These are phyloP conservation scores for Aspergillus indologenus DNA, from an alignment of 495 filamentous ascomycete species.

Conservation along the genomic window DNA sequence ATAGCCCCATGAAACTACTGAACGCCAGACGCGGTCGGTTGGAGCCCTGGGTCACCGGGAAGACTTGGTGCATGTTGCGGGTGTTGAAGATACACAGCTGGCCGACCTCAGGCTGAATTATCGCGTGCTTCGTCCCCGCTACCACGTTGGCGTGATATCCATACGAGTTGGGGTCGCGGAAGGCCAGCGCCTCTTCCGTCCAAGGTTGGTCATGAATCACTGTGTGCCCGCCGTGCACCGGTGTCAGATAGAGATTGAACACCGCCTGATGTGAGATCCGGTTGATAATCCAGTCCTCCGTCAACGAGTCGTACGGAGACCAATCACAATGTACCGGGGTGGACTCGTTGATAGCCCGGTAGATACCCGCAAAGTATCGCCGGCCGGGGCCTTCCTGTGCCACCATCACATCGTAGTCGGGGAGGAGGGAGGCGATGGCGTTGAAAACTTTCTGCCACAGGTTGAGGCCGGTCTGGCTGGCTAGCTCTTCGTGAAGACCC, in stretches of 20 bases:
- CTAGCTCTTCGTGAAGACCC: constrained; percentile 2
- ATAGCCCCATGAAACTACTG: constrained; percentile 9
- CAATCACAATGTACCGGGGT: constrained; percentile 1
- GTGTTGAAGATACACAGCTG: constrained; percentile 6
- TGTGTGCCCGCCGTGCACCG: no score
- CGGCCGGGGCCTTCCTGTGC: neutral
- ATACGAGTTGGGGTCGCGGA: constrained; percentile 1
- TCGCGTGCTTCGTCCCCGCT: neutral
- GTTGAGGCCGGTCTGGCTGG: neutral
- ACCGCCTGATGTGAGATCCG: constrained; percentile 3
- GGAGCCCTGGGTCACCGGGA: constrained; percentile 2
- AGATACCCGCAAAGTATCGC: constrained; percentile 5
- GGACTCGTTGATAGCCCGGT: constrained; percentile 7
- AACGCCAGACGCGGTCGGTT: neutral
- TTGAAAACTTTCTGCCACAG: neutral
- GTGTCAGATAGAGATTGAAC: constrained; percentile 4
- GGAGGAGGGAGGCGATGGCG: constrained; percentile 5
- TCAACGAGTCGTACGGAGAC: constrained; percentile 7
- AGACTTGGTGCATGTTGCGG: constrained; percentile 7
- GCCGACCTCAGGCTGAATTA: neutral
- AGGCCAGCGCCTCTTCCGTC: neutral
- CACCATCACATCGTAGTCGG: neutral
- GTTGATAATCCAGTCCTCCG: constrained; percentile 9
- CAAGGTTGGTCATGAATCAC: neutral
- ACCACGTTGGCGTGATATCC: constrained; percentile 3